phyloP scores from a whole-genome alignment of 1,284 basidiomycete genomes.

The Tilletia horrida region DNA sequence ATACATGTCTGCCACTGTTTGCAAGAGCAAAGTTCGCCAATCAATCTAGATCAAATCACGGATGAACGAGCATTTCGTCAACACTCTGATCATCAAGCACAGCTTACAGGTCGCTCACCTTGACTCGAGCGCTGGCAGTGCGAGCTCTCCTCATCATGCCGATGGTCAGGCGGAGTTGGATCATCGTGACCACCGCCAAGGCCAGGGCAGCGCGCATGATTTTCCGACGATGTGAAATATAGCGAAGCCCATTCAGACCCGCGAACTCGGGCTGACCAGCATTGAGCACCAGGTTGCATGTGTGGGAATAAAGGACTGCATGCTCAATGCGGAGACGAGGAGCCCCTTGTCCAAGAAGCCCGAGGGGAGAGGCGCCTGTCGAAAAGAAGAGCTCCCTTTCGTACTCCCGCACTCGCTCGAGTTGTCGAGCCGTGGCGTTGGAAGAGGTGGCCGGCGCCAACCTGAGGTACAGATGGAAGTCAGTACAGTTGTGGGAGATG shows the following conservation, averaged over 20 bases:
- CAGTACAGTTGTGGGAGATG: constrained; percentile 6
- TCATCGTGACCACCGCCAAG: background rate
- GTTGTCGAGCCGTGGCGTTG: background rate
- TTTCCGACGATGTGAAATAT: constrained; percentile 1
- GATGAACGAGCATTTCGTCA: background rate
- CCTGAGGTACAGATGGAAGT: constrained; percentile 11
- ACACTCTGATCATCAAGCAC: background rate
- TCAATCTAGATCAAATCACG: background rate
- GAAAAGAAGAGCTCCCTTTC: constrained; percentile 7
- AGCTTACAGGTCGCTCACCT: background rate
- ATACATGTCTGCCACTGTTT: constrained; percentile 13
- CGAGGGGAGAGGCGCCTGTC: background rate
- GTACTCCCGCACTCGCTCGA: background rate
- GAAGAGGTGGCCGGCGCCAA: background rate
- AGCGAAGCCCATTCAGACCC: background rate
- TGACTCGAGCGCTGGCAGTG: constrained; percentile 8
- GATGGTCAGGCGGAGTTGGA: constrained; percentile 4
- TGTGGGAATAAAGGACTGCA: background rate
- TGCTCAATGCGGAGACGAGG: background rate
- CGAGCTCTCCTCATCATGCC: constrained; percentile 4
- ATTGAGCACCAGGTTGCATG: constrained; percentile 9
- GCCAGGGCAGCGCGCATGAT: constrained; percentile 8
- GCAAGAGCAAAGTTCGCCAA: constrained; percentile 6
- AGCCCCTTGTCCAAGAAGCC: background rate
- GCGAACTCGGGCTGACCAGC: background rate